Percentiles rank a stretch among this genome's conserved stretches.
Conservation (phyloP, 2,329 filamentous ascomycete genomes). For the Drechslerella dactyloides region DNA sequence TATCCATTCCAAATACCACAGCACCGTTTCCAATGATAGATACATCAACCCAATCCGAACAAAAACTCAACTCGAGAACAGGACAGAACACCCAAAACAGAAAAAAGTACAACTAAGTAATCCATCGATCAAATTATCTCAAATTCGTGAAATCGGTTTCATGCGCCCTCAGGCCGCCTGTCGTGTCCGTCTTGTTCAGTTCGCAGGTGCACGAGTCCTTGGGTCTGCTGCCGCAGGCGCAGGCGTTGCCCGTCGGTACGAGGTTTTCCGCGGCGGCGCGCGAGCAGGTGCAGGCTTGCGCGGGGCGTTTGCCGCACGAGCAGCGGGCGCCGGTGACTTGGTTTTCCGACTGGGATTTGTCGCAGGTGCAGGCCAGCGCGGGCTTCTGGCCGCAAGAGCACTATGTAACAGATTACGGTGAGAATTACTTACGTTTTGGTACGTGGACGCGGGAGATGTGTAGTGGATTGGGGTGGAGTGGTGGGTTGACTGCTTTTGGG, state of each 20-base stretch:
- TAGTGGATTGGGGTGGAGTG: neutral
- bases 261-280: constrained; percentile 35
- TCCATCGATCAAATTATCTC: constrained; percentile 18
- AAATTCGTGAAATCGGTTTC: constrained; percentile 45
- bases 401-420: no score
- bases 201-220: constrained; percentile 44
- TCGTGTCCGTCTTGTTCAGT: constrained; percentile 25
- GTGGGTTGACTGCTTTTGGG: neutral
- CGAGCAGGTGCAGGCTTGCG: constrained; percentile 45
- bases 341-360: constrained; percentile 33
- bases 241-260: constrained; percentile 26
- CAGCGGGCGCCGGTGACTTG: constrained; percentile 47
- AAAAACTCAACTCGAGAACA: no score
- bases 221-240: constrained; percentile 43
- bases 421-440: constrained; percentile 1
- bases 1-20: neutral
- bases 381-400: constrained; percentile 46
- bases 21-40: neutral
- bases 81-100: no score
- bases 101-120: no score
- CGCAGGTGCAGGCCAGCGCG: constrained; percentile 34
- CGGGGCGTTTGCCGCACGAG: constrained; percentile 47
- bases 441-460: neutral
- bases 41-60: constrained; percentile 4
- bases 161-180: constrained; percentile 28